phyloP scores from a whole-genome alignment of 768 basidiomycete genomes.

The Lactarius tabidus region DNA sequence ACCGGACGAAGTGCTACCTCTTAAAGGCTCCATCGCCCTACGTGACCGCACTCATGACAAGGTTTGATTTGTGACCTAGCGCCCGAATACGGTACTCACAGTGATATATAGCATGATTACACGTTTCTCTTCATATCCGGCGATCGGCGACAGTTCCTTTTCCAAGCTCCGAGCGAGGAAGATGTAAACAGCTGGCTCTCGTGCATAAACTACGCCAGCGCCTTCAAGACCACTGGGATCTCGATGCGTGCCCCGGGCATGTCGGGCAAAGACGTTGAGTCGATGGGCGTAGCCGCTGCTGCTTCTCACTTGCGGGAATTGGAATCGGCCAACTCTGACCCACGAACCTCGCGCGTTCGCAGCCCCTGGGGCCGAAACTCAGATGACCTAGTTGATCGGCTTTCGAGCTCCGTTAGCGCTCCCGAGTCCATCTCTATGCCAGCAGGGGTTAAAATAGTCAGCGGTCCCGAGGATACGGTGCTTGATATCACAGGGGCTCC shows the following conservation, averaged over 20 bases:
- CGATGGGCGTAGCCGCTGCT: slow-evolving; percentile 83
- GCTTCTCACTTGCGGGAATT: slow-evolving; percentile 75
- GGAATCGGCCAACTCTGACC: slow-evolving; percentile 36
- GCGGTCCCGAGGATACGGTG: slow-evolving; percentile 31
- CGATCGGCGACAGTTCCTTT: slow-evolving; percentile 75
- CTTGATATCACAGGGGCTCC: slow-evolving; percentile 47
- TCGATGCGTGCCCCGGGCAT: slow-evolving; percentile 73
- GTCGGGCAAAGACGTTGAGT: slow-evolving; percentile 63
- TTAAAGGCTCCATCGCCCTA: slow-evolving; percentile 76
- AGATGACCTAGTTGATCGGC: slow-evolving; percentile 16
- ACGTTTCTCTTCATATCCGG: slow-evolving; percentile 75
- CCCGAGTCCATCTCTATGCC: slow-evolving; percentile 10
- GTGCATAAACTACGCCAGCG: slow-evolving; percentile 88
- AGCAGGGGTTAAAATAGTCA: slow-evolving; percentile 10
- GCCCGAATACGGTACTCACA: not conserved
- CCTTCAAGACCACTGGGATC: slow-evolving; percentile 83
- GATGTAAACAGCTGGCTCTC: slow-evolving; percentile 91
- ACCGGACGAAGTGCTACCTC: slow-evolving; percentile 82
- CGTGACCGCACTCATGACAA: slow-evolving; percentile 73
- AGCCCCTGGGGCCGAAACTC: slow-evolving; percentile 37
- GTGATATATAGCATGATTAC: slow-evolving; percentile 33
- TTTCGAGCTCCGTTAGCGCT: slow-evolving; percentile 12
- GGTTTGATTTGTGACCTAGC: slow-evolving; percentile 42
- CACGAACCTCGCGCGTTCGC: slow-evolving; percentile 27
- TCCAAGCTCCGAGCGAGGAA: slow-evolving; percentile 63